A percentile compares a stretch with the other conserved stretches of the same genome.
phyloP scores from a whole-genome alignment of 2,329 filamentous ascomycete species.

The Penicillium carneum region DNA sequence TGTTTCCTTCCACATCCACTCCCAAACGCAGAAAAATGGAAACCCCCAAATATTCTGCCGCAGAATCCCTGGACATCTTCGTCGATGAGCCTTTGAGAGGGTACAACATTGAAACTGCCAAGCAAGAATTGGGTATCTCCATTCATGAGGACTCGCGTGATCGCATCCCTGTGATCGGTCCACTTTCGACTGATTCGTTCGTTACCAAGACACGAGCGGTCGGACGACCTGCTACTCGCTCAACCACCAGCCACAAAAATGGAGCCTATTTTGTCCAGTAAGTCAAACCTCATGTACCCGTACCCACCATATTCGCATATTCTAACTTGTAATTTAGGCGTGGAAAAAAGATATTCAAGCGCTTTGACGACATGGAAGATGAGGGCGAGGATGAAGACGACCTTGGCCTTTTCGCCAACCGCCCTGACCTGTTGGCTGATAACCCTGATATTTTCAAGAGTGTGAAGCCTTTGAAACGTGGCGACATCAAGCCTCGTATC shows the following conservation, averaged over 20 bases:
- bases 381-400: constrained; percentile 53
- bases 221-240: constrained; percentile 18
- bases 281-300: constrained; percentile 39
- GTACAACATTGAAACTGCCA: constrained; percentile 27
- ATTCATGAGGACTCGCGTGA: constrained; percentile 71
- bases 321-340: constrained; percentile 57
- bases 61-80: constrained; percentile 48
- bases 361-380: constrained; percentile 57
- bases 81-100: constrained; percentile 23
- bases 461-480: constrained; percentile 63
- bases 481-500: constrained; percentile 66
- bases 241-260: neutral
- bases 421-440: constrained; percentile 47
- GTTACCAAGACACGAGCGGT: neutral
- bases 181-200: constrained; percentile 61
- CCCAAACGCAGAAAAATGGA: constrained; percentile 59
- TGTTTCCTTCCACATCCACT: constrained; percentile 60
- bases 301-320: constrained; percentile 12
- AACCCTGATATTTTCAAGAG: constrained; percentile 38
- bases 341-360: constrained; percentile 67
- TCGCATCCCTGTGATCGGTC: constrained; percentile 55
- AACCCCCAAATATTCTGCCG: constrained; percentile 23
- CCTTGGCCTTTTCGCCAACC: constrained; percentile 51
- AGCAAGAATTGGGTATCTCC: constrained; percentile 49
- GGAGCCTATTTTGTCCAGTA: constrained; percentile 17